Conservation (phyloP, 306 rosid species). For the Rubus parviflorus region DNA sequence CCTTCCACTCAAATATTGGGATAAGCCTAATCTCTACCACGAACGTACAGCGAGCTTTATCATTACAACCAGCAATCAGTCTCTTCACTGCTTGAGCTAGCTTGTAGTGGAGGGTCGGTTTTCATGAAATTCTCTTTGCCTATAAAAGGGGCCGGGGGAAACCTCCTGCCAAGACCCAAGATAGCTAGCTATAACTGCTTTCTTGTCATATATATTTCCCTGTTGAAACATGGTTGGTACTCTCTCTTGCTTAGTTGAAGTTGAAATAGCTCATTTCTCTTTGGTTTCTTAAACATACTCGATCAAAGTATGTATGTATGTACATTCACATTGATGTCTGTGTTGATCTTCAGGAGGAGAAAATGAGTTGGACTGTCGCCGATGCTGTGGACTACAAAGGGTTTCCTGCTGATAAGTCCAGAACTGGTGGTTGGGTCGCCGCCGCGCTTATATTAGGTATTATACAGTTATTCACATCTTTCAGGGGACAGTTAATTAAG, state of each 20-base stretch:
- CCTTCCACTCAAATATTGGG: constrained; percentile 43
- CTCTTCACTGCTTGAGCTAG: constrained; percentile 18
- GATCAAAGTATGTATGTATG: not conserved
- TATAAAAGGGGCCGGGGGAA: constrained; percentile 48
- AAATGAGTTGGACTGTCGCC: constrained; percentile 61
- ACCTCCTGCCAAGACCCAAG: constrained; percentile 31
- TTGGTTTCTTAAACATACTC: not conserved
- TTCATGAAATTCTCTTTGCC: constrained; percentile 35
- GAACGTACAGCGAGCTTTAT: constrained; percentile 8
- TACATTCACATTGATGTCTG: not conserved
- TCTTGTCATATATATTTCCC: constrained; percentile 19
- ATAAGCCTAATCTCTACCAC: constrained; percentile 40
- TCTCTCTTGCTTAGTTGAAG: constrained; percentile 15
- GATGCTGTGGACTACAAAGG: constrained; percentile 85
- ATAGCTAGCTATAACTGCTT: not conserved
- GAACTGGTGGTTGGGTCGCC: constrained; percentile 87
- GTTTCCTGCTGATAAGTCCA: constrained; percentile 66
- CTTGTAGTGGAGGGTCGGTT: constrained; percentile 39
- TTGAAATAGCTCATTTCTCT: constrained; percentile 9
- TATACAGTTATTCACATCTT: not conserved
- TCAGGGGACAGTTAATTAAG: not conserved
- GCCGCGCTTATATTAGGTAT: constrained; percentile 81
- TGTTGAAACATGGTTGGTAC: constrained; percentile 37
- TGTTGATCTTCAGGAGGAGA: constrained; percentile 52
- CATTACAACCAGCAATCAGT: constrained; percentile 31